Evolutionary conservation across 2,329 filamentous ascomycete genomes (phyloP).

Genomic region (Dissoconium aciculare): DNA sequence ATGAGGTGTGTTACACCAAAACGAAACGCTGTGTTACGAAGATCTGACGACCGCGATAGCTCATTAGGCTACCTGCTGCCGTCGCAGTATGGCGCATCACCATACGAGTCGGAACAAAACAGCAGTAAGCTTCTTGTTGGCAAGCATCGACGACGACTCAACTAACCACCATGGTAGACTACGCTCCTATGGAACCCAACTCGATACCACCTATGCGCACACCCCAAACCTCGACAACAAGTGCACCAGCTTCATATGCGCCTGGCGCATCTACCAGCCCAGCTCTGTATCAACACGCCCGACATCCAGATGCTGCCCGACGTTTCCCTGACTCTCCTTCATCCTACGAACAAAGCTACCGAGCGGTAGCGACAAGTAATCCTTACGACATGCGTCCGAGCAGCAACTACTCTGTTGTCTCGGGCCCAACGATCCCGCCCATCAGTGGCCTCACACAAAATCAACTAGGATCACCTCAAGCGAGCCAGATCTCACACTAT

Average conservation of each 20-base stretch:
- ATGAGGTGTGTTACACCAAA: constrained; percentile 27
- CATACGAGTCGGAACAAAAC: constrained; percentile 18
- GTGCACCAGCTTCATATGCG: constrained; percentile 14
- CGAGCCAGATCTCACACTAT: constrained; percentile 17
- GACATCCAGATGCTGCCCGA: constrained; percentile 11
- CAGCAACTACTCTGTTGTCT: constrained; percentile 16
- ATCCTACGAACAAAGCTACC: constrained; percentile 16
- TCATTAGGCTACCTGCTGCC: constrained; percentile 24
- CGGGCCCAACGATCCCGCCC: constrained; percentile 18
- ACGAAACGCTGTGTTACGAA: no score
- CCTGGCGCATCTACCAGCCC: constrained; percentile 17
- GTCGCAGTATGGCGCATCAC: constrained; percentile 21
- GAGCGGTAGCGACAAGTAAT: constrained; percentile 15
- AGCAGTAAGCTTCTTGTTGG: constrained; percentile 15
- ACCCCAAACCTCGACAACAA: constrained; percentile 17
- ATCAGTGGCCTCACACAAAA: constrained; percentile 24
- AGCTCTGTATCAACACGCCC: constrained; percentile 18
- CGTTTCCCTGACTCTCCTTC: constrained; percentile 15
- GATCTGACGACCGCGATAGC: constrained; percentile 10
- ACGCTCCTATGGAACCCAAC: constrained; percentile 19
- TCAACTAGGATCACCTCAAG: constrained; percentile 19
- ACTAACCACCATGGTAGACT: no score
- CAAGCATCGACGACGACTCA: constrained; percentile 5
- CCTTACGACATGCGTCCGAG: constrained; percentile 16
- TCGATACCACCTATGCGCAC: constrained; percentile 23